phyloP scores from a whole-genome alignment of 2,329 filamentous ascomycete species.

The Dactylellina haptotyla region DNA sequence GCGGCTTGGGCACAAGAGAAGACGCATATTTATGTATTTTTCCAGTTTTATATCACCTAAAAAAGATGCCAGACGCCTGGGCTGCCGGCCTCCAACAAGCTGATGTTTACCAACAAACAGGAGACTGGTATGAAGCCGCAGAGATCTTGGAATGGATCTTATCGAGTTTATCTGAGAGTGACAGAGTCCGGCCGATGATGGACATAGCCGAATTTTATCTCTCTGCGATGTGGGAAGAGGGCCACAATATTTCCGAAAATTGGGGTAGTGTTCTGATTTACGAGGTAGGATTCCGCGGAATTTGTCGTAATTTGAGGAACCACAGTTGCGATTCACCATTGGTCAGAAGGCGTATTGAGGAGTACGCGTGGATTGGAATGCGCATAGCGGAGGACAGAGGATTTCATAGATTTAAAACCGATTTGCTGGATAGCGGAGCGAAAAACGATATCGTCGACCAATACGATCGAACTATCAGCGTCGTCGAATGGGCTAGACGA shows the following conservation, averaged over 20 bases:
- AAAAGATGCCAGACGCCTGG: neutral
- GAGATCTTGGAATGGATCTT: neutral
- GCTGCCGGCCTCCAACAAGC: neutral
- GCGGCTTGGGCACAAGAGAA: conserved; percentile 7
- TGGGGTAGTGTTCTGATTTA: too few species aligned
- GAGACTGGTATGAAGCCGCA: neutral
- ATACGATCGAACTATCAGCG: neutral
- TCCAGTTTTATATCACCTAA: neutral
- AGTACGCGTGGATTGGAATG: conserved; percentile 18
- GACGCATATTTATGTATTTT: conserved; percentile 28
- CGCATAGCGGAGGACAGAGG: neutral
- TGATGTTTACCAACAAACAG: neutral
- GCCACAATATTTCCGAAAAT: neutral
- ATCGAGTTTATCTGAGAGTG: neutral
- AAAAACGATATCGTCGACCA: neutral
- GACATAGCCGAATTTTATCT: conserved; percentile 1
- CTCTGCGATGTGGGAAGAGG: neutral
- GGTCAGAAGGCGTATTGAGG: neutral
- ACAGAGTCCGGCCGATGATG: neutral
- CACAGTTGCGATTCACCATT: neutral
- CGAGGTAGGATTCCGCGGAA: conserved; percentile 15
- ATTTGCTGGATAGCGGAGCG: neutral
- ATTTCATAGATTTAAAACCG: neutral
- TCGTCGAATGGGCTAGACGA: neutral
- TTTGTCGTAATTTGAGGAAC: neutral